Evolutionary conservation across 108 stramenopile species (phyloP), one percentile per base, ranked within the genome.

Genomic region (Skeletonema marinoi): DNA sequence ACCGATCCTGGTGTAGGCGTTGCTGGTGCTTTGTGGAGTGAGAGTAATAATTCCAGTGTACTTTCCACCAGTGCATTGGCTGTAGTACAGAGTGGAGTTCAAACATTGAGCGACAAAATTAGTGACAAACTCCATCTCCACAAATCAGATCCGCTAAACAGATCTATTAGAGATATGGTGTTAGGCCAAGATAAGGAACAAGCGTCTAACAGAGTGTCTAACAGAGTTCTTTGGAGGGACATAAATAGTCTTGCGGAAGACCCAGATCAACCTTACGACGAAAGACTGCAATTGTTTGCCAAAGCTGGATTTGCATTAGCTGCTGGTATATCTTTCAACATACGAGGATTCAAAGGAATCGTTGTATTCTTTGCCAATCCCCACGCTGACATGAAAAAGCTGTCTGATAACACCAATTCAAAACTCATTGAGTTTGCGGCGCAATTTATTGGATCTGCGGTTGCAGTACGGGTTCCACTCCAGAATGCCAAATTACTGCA

Each of bases 251-350:
- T 73, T 32, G 71, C 60, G 29, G 12, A 29, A 50, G 71, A 73
- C 33, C 71, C 71, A 29, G 35, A 60, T 51, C 71, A 75, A 66
- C 74, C 74, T 58, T 68, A 75, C 32, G 67, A 75, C 25, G 66
- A 58, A 36, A n/a, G 74, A 11, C 38, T 75, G 5, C 66, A 60
- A 36, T 32, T 58, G n/a, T 50, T 68, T n/a, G 66, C 74, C 17
- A 58, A 59, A 31, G 58, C 74, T 39, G 74, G 74, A 14, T 67
- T 68, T 32, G 31, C 21, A 29, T 31, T 68, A 29, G 74, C 67
- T 14, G 50, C 74, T 1, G 74, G 66, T 35, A 68, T 75, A 16
- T 19, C 74, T 13, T 66, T 68, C 19, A 9, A 75, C 36, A 60
- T 75, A 21, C 66, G 14, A 0, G 74, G 74, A 3, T 67, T 66